Base-by-base conservation (phyloP, 2,329 filamentous ascomycete genomes). In the Pyrenophora teres region DNA sequence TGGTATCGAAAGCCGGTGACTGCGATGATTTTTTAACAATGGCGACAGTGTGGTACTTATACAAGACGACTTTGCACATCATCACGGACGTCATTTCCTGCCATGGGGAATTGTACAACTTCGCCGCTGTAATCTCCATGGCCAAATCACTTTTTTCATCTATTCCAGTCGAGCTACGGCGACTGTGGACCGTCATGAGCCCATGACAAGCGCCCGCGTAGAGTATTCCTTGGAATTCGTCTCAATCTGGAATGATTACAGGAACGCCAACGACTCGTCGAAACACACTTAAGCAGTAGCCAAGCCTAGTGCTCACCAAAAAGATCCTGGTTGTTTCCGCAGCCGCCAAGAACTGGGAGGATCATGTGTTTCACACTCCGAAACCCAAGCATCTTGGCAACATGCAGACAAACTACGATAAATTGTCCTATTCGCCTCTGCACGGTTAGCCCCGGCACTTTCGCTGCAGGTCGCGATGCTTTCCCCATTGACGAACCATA, bases 281-380 rank as follows among this genome's bases (percentile, higher is more conserved):
- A 56, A 54, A 46, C 50, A 25, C 6, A 23, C 47, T 47, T 52
- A 50, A 56, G 50, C 45, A 37, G 44, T 33, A 44, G 55, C 48
- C 48, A 46, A 50, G 48, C 21, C 36, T 46, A 16, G 33, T 32
- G n/a, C 30, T 7, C 7, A 46, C 42, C 27, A 50, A 50, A 41
- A 40, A 32, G 31, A 37, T 30, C n/a, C 41, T 43, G 25, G 33
- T 38, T n/a, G 9, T 21, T 45, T 45, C 40, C 43, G 40, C 46
- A 42, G 46, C 31, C 25, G 57, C 57, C 51, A 59, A 59, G 53
- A 40, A 47, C 45, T 38, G 41, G 42, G 50, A 35, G 9, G 36
- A 47, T 52, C 53, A 54, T 19, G 25, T 50, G 56, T 59, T 59
- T 57, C 54, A 57, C 21, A 25, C 39, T 49, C 39, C 44, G 39